A percentile compares a stretch with the other conserved stretches of the same genome.
These are phyloP conservation scores for Gnomoniopsis smithogilvyi DNA, from an alignment of 2,329 filamentous ascomycete genomes.

Conservation along the genomic window DNA sequence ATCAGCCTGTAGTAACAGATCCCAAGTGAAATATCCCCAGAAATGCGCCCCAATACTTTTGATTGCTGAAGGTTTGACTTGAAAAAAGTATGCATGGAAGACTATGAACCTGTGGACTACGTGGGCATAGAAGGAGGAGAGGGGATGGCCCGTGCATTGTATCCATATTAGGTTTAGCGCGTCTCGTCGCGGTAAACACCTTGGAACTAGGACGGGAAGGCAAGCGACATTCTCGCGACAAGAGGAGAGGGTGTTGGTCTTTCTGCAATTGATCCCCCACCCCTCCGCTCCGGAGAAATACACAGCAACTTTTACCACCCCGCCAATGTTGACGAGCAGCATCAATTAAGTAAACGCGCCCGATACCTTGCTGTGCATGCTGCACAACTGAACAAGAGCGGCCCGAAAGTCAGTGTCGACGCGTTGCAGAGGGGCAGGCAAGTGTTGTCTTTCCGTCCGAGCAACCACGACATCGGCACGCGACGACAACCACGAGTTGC, in stretches of 20 bases:
- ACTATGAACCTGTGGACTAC: background rate
- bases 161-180: constrained; percentile 10
- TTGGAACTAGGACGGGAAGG: background rate
- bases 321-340: constrained; percentile 10
- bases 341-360: constrained; percentile 17
- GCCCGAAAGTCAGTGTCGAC: constrained; percentile 4
- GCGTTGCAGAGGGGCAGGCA: constrained; percentile 16
- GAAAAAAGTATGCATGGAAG: background rate
- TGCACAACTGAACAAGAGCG: background rate
- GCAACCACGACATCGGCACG: background rate
- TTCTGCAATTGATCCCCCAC: background rate
- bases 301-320: constrained; percentile 4
- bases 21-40: too few relatives aligned
- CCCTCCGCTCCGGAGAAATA: background rate
- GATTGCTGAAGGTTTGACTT: too few relatives aligned
- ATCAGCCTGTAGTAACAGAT: too few relatives aligned
- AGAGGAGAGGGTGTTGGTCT: background rate
- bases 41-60: too few relatives aligned
- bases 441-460: background rate
- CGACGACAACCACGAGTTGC: constrained; percentile 5
- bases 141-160: background rate
- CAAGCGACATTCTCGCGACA: constrained; percentile 11
- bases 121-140: too few relatives aligned
- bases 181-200: constrained; percentile 12
- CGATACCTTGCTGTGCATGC: constrained; percentile 4